These are phyloP conservation scores for Aspergillus fumigatus DNA, from an alignment of 2,329 filamentous ascomycete genomes.

Conservation along the genomic window DNA sequence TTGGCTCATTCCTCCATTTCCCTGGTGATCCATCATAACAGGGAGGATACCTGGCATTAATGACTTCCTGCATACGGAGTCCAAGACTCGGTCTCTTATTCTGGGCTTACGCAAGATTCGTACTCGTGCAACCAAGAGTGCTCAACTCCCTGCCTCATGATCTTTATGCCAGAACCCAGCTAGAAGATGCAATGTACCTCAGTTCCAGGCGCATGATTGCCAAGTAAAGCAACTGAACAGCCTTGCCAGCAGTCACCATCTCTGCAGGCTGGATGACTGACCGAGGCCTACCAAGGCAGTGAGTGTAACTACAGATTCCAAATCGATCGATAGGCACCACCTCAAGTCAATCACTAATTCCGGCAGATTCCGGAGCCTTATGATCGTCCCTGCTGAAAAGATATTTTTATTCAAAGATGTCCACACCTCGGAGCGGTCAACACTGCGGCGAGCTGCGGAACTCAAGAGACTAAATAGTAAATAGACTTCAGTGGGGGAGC, in stretches of 20 bases:
- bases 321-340: background rate
- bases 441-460: background rate
- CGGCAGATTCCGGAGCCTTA: background rate
- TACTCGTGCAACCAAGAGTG: background rate
- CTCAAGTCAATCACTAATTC: background rate
- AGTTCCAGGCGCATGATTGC: background rate
- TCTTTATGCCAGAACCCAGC: background rate
- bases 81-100: background rate
- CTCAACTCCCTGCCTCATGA: background rate
- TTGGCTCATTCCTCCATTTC: background rate
- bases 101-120: background rate
- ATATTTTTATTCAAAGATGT: background rate
- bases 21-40: background rate
- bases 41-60: background rate
- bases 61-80: background rate
- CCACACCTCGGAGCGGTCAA: background rate
- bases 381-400: background rate
- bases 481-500: background rate
- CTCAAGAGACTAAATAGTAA: background rate
- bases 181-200: background rate
- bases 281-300: background rate
- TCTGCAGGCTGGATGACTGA: background rate
- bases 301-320: background rate
- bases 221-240: background rate
- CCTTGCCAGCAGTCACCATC: background rate